Evolutionary conservation across 2,329 filamentous ascomycete genomes (phyloP).

Genomic region (Diaporthe sp.): DNA sequence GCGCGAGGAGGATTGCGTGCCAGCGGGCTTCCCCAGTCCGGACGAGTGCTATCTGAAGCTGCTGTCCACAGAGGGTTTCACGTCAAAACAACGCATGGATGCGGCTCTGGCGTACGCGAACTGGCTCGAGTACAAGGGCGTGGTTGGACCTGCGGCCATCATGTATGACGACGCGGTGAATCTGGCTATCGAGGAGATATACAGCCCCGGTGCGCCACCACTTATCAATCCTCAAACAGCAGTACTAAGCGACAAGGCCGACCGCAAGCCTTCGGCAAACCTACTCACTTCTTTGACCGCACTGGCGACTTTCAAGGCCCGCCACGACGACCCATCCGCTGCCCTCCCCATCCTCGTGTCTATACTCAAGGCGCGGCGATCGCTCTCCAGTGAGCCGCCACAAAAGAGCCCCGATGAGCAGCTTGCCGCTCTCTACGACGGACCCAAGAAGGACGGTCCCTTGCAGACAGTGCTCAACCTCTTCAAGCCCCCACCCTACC

Average conservation of each 20-base stretch:
- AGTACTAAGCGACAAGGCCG: constrained; percentile 71
- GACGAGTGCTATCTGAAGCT: constrained; percentile 86
- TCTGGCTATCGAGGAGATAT: constrained; percentile 73
- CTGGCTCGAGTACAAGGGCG: constrained; percentile 84
- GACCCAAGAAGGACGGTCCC: constrained; percentile 25
- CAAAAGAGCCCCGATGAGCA: neutral
- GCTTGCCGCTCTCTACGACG: neutral
- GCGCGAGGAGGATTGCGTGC: constrained; percentile 80
- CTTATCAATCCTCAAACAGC: constrained; percentile 74
- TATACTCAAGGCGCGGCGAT: constrained; percentile 82
- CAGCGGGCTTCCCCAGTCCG: constrained; percentile 73
- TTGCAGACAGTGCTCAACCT: constrained; percentile 44
- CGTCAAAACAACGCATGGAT: constrained; percentile 81
- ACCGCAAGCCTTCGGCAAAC: constrained; percentile 73
- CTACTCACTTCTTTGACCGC: constrained; percentile 81
- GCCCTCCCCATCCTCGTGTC: constrained; percentile 90
- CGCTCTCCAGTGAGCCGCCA: constrained; percentile 55
- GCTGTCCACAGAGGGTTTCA: constrained; percentile 84
- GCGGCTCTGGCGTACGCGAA: constrained; percentile 87
- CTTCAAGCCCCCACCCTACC: constrained; percentile 71
- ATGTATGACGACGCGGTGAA: constrained; percentile 83
- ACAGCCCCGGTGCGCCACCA: constrained; percentile 48
- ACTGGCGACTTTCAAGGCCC: constrained; percentile 82
- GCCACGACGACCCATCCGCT: constrained; percentile 71
- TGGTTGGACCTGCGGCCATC: constrained; percentile 74